Evolutionary conservation across 2,329 filamentous ascomycete genomes (phyloP).

Genomic region (Pseudogymnoascus sp.): DNA sequence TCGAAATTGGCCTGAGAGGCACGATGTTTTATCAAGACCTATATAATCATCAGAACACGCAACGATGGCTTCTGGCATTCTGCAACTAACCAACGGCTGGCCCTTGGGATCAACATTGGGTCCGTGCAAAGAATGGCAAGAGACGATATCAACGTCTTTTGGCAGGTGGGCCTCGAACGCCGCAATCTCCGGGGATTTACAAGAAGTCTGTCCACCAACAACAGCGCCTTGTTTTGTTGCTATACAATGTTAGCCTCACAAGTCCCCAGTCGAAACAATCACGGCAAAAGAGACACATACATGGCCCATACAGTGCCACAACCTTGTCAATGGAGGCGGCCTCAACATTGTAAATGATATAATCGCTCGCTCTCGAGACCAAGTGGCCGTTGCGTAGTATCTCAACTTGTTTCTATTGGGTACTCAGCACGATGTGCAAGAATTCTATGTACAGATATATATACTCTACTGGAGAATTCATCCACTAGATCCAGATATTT

Average conservation of each 20-base stretch:
- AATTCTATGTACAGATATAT: slow-evolving; percentile 38
- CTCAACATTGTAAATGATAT: slow-evolving; percentile 97
- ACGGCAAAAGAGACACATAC: slow-evolving; percentile 48
- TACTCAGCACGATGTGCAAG: slow-evolving; percentile 31
- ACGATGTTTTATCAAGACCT: slow-evolving; percentile 84
- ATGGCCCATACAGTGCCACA: slow-evolving; percentile 83
- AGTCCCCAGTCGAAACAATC: slow-evolving; percentile 6
- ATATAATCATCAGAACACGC: neutral
- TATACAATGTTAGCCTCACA: slow-evolving; percentile 32
- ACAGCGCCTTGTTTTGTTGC: slow-evolving; percentile 93
- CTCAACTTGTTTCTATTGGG: slow-evolving; percentile 67
- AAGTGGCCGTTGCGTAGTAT: slow-evolving; percentile 92
- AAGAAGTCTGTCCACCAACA: slow-evolving; percentile 95
- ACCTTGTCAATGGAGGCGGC: slow-evolving; percentile 83
- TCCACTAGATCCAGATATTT: slow-evolving; percentile 73
- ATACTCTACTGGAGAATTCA: slow-evolving; percentile 85
- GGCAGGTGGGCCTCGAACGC: slow-evolving; percentile 89
- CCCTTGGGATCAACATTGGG: slow-evolving; percentile 81
- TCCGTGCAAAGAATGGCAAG: slow-evolving; percentile 93
- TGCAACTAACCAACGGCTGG: slow-evolving; percentile 66
- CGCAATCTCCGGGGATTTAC: slow-evolving; percentile 91
- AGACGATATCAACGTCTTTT: slow-evolving; percentile 82
- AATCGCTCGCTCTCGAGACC: slow-evolving; percentile 94
- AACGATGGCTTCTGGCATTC: neutral
- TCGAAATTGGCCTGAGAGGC: slow-evolving; percentile 67